These are phyloP conservation scores for Rhodotorula glutinis DNA, from an alignment of 1,284 basidiomycete genomes.

Conservation along the genomic window DNA sequence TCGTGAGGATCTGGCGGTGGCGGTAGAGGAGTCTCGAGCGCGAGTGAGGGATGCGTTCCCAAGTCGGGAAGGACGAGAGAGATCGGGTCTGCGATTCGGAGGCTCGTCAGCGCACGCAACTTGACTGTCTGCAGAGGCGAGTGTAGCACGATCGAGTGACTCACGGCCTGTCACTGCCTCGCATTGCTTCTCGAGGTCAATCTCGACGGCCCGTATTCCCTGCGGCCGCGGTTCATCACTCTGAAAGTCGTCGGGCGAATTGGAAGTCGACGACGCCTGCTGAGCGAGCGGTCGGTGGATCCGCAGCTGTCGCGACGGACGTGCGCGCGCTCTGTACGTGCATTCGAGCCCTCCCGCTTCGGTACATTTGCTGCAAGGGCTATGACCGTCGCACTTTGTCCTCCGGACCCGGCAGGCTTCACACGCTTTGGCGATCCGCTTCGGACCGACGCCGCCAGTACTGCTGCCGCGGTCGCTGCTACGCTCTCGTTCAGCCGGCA, in stretches of 20 bases:
- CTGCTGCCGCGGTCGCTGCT: background rate
- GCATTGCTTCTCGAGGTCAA: slow-evolving; percentile 7
- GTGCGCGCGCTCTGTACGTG: slow-evolving; percentile 5
- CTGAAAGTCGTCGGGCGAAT: too few relatives aligned
- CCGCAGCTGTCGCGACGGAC: background rate
- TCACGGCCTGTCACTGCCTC: slow-evolving; percentile 2
- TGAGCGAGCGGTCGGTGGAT: background rate
- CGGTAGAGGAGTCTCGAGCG: slow-evolving; percentile 1
- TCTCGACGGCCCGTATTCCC: slow-evolving; percentile 10
- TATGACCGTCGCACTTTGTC: slow-evolving; percentile 4
- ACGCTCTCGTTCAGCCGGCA: background rate
- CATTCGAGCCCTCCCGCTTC: background rate
- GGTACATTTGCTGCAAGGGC: background rate
- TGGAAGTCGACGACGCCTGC: background rate
- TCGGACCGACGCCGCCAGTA: background rate
- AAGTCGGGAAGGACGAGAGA: slow-evolving; percentile 10
- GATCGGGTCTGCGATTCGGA: background rate
- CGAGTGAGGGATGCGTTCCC: slow-evolving; percentile 8
- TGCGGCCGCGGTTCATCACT: background rate
- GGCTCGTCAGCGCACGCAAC: too few relatives aligned
- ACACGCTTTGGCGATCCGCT: slow-evolving; percentile 11
- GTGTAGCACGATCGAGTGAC: background rate
- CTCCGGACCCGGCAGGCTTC: slow-evolving; percentile 5
- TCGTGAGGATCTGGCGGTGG: background rate
- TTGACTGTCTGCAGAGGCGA: too few relatives aligned